Base-by-base conservation (phyloP, 768 basidiomycete genomes). In the Leccinum uliginosum region DNA sequence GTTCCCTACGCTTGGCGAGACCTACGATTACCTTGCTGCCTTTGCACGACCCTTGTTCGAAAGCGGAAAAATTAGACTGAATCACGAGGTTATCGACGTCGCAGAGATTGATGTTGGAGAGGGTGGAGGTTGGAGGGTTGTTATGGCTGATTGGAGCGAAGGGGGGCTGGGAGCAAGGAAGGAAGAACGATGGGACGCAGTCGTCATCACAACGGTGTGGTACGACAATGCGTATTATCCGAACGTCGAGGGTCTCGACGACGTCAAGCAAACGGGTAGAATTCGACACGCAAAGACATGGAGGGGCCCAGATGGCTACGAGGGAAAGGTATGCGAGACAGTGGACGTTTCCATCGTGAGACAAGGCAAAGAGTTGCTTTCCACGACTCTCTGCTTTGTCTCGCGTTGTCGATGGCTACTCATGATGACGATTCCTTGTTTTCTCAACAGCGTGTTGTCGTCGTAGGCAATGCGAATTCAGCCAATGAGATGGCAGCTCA, bases 401-500 rank as follows among this genome's bases (percentile, higher is more conserved):
- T 19, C 19, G 19, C 40, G 40, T 35, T 10, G 4, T 38, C 26
- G n/a, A 9, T 10, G 34, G 21, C 15, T 4, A 11, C 11, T 3
- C 23, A 23, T 48, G 8, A 14, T 14, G 12, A 1, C 19, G 8
- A 48, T 11, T 14, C 15, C n/a, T 34, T 45, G 5, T 49, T n/a
- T 7, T 6, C 7, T 35, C 14, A 5, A 4, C 47, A 83, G 81
- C 74, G 75, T 17, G 71, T 75, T 21, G 70, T 80, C 1, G 72
- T 83, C 10, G 65, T 82, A 4, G 81, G 78, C 11, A 82, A 81
- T 23, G 81, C 78, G 19, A 79, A 81, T 50, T 82, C 81, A 2
- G 72, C 74, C 34, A 83, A 83, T 59, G 81, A 83, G 50, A 78
- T 82, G 38, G 77, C 78, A 1, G 74, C 77, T 1, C 79, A 81